These are phyloP conservation scores for Cystobasidium tubakii DNA, from an alignment of 768 basidiomycete genomes.

Conservation along the genomic window DNA sequence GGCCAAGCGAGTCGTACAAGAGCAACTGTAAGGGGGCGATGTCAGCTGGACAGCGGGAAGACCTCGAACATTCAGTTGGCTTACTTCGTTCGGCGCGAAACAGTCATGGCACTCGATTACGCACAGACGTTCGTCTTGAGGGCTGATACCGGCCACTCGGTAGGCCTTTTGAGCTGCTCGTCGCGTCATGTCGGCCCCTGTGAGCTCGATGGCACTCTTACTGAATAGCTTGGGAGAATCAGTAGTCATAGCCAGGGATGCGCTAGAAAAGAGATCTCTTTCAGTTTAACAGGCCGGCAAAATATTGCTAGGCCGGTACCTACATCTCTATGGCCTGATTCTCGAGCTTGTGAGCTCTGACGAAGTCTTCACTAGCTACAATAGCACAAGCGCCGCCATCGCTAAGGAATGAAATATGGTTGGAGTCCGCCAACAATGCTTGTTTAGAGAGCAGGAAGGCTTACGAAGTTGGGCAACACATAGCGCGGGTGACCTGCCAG, in stretches of 20 bases:
- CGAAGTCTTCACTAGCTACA: slow-evolving; percentile 71
- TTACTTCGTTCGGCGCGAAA: slow-evolving; percentile 72
- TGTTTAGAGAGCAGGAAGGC: not conserved
- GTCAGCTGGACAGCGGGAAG: no score
- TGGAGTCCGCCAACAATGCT: slow-evolving; percentile 47
- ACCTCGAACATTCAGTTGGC: no score
- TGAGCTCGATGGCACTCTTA: slow-evolving; percentile 68
- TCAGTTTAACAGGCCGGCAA: not conserved
- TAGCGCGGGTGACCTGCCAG: slow-evolving; percentile 28
- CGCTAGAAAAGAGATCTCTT: slow-evolving; percentile 11
- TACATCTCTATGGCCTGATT: slow-evolving; percentile 80
- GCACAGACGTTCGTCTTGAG: slow-evolving; percentile 62
- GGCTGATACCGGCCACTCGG: slow-evolving; percentile 63
- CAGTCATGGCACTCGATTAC: slow-evolving; percentile 83
- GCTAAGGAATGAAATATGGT: slow-evolving; percentile 83
- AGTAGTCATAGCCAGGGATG: slow-evolving; percentile 59
- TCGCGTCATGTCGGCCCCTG: slow-evolving; percentile 68
- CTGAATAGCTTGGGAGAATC: slow-evolving; percentile 65
- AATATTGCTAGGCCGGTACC: not conserved
- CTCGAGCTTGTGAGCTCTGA: slow-evolving; percentile 64
- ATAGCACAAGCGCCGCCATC: slow-evolving; percentile 61
- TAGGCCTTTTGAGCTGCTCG: slow-evolving; percentile 65
- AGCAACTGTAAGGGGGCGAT: no score
- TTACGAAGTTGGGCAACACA: slow-evolving; percentile 5
- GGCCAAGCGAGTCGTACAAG: slow-evolving; percentile 71